These are phyloP conservation scores for Lecanicillium sp. DNA, from an alignment of 2,329 filamentous ascomycete species.

Conservation along the genomic window DNA sequence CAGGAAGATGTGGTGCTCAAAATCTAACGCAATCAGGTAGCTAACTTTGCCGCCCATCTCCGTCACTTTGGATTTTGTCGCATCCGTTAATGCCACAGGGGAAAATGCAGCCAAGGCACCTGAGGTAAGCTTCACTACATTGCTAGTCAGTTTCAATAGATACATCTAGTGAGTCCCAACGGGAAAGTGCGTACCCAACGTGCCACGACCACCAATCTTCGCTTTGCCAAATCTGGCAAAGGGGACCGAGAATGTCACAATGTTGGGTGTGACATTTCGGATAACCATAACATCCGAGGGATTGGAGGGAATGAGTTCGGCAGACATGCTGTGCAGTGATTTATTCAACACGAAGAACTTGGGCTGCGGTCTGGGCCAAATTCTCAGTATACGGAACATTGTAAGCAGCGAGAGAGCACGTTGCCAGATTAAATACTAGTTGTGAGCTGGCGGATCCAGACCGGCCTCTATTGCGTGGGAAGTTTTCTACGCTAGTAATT, in stretches of 20 bases:
- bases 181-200: no score
- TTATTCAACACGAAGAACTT: no score
- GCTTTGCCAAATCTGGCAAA: slow-evolving; percentile 75
- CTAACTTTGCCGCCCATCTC: slow-evolving; percentile 63
- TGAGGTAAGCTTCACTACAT: slow-evolving; percentile 66
- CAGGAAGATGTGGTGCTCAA: slow-evolving; percentile 93
- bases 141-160: no score
- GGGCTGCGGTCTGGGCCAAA: no score
- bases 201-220: slow-evolving; percentile 81
- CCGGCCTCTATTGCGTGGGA: background rate
- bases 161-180: no score
- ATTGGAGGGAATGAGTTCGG: slow-evolving; percentile 60
- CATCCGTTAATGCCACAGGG: slow-evolving; percentile 75
- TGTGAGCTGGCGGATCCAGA: background rate
- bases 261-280: slow-evolving; percentile 71
- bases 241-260: slow-evolving; percentile 74
- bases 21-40: slow-evolving; percentile 83
- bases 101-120: slow-evolving; percentile 86
- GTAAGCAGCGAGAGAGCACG: no score
- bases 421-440: no score
- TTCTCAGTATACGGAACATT: no score
- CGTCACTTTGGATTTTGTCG: slow-evolving; percentile 58
- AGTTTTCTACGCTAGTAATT: background rate
- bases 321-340: slow-evolving; percentile 42
- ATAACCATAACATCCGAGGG: slow-evolving; percentile 86